Evolutionary conservation across 306 rosid species (phyloP).

Genomic region (Trifolium repens): DNA sequence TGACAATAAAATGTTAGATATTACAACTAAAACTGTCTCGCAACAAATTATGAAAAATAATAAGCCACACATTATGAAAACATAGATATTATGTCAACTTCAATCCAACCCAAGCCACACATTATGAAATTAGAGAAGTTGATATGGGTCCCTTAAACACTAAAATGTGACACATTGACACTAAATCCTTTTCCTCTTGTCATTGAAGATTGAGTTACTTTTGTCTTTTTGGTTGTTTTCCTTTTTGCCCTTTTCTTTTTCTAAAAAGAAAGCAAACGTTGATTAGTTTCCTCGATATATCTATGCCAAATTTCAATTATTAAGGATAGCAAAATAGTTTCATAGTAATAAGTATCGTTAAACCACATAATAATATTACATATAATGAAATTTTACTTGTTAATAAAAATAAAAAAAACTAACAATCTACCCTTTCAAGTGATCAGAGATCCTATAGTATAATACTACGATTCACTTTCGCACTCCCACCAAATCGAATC

Average conservation of each 20-base stretch:
- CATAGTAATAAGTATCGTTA: conserved; percentile 17
- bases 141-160: conserved; percentile 59
- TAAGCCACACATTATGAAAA: neutral
- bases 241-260: conserved; percentile 47
- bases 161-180: conserved; percentile 49
- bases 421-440: too few species aligned
- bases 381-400: too few species aligned
- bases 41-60: neutral
- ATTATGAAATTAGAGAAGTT: conserved; percentile 51
- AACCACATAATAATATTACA: too few species aligned
- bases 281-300: conserved; percentile 57
- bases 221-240: conserved; percentile 45
- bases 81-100: conserved; percentile 62
- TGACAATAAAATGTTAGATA: conserved; percentile 13
- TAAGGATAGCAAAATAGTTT: conserved; percentile 8
- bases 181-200: conserved; percentile 44
- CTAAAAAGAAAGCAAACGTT: conserved; percentile 53
- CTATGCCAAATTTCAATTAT: conserved; percentile 45
- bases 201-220: conserved; percentile 44
- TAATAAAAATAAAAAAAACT: too few species aligned
- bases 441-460: too few species aligned
- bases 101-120: conserved; percentile 64
- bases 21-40: neutral
- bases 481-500: too few species aligned
- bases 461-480: too few species aligned